Conservation (phyloP, 2,329 filamentous ascomycete species). For the Colletotrichum sp. region DNA sequence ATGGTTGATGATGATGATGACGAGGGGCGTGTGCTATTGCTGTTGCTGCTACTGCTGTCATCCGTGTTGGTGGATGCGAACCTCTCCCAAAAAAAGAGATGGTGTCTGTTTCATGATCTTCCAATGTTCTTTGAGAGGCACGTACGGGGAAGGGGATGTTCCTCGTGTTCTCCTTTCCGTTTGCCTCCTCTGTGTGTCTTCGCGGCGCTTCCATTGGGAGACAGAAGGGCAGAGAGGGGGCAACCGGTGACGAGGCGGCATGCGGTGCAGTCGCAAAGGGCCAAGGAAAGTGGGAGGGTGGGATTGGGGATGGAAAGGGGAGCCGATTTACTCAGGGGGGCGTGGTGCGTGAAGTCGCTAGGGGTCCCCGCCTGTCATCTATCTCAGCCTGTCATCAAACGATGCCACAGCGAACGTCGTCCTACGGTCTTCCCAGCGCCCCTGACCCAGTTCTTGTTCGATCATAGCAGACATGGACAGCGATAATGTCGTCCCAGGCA, state of each 20-base stretch:
- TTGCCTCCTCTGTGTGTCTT: neutral
- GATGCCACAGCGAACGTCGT: neutral
- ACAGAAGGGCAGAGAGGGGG: neutral
- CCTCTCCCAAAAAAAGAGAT: neutral
- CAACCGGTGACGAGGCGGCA: neutral
- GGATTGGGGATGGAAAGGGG: neutral
- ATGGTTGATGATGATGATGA: neutral
- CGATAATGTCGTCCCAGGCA: neutral
- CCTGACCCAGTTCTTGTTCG: neutral
- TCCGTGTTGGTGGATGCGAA: neutral
- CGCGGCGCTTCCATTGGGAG: neutral
- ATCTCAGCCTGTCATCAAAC: constrained; percentile 20
- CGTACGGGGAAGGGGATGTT: neutral
- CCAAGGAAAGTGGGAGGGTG: constrained; percentile 3
- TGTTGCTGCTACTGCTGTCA: neutral
- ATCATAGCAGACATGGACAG: neutral
- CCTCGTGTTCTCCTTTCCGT: neutral
- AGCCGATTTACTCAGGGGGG: neutral
- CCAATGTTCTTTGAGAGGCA: neutral
- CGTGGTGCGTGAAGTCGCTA: neutral
- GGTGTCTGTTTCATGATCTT: constrained; percentile 17
- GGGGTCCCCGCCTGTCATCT: constrained; percentile 8
- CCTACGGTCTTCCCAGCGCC: neutral
- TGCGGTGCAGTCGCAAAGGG: neutral
- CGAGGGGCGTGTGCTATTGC: neutral